These are phyloP conservation scores for Lepraria neglecta DNA, from an alignment of 495 filamentous ascomycete species.

Conservation along the genomic window DNA sequence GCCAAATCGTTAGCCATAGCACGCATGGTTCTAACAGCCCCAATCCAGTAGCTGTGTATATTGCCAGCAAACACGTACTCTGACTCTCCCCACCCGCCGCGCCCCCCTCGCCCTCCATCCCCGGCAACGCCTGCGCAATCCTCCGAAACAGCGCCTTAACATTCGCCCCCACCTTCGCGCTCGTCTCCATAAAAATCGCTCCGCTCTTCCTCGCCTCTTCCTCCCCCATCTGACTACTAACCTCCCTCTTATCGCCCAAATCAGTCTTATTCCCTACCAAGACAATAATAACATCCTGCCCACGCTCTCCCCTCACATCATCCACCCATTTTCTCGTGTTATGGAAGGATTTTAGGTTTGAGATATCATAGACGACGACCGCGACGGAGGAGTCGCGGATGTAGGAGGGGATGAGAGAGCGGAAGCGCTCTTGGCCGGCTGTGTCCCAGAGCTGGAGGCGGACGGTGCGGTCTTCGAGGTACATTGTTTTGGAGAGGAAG, in stretches of 20 bases:
- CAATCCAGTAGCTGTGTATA: background rate
- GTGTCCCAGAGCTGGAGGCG: constrained; percentile 98
- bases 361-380: constrained; percentile 97
- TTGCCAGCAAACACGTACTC: constrained; percentile 40
- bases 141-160: constrained; percentile 94
- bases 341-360: constrained; percentile 92
- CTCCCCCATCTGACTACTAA: constrained; percentile 85
- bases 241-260: constrained; percentile 93
- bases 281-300: constrained; percentile 97
- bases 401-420: constrained; percentile 93
- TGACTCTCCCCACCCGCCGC: constrained; percentile 52
- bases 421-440: constrained; percentile 93
- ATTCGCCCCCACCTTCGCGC: constrained; percentile 95
- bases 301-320: constrained; percentile 91
- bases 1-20: constrained; percentile 13
- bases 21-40: background rate
- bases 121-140: constrained; percentile 95
- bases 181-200: constrained; percentile 97
- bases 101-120: constrained; percentile 85
- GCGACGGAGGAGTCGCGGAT: constrained; percentile 96
- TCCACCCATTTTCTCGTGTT: constrained; percentile 99
- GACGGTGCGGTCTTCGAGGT: constrained; percentile 96
- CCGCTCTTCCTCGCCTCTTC: constrained; percentile 98
- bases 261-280: constrained; percentile 99
- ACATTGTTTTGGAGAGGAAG: constrained; percentile 99